Evolutionary conservation across 139 green algal species (phyloP).

Genomic region (Ettlia oleoabundans): DNA sequence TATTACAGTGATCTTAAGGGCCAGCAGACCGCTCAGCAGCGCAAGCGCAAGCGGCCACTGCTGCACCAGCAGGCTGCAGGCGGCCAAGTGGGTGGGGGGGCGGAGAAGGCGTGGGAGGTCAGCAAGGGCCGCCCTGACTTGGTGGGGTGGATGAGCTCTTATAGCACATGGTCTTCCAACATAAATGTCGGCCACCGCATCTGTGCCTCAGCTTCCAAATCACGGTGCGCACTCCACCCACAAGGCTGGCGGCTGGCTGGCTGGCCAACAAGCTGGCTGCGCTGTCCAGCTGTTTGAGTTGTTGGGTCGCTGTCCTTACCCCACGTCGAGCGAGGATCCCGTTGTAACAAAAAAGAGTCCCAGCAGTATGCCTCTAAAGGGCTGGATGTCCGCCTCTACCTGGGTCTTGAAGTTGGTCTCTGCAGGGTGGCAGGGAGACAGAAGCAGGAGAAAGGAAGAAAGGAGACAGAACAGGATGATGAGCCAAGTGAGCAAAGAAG

Average conservation of each 20-base stretch:
- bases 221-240: too few species aligned
- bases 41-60: slow-evolving; percentile 75
- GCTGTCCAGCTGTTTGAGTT: background rate
- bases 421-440: background rate
- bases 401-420: slow-evolving; percentile 83
- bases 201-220: too few species aligned
- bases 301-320: background rate
- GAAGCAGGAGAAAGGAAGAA: background rate
- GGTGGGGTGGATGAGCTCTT: too few species aligned
- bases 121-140: background rate
- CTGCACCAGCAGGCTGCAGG: slow-evolving; percentile 58
- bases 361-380: slow-evolving; percentile 92
- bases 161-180: too few species aligned
- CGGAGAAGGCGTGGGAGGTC: background rate
- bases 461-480: too few species aligned
- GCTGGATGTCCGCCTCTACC: slow-evolving; percentile 91
- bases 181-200: too few species aligned
- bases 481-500: too few species aligned
- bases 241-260: background rate
- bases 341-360: slow-evolving; percentile 95
- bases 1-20: slow-evolving; percentile 89
- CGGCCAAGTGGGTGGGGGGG: background rate
- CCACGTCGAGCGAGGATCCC: slow-evolving; percentile 72
- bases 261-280: background rate
- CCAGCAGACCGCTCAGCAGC: slow-evolving; percentile 83